Percentiles rank a stretch among this genome's conserved stretches.
These are phyloP conservation scores for Sclerotinia trifoliorum DNA, from an alignment of 2,329 filamentous ascomycete species.

Conservation along the genomic window DNA sequence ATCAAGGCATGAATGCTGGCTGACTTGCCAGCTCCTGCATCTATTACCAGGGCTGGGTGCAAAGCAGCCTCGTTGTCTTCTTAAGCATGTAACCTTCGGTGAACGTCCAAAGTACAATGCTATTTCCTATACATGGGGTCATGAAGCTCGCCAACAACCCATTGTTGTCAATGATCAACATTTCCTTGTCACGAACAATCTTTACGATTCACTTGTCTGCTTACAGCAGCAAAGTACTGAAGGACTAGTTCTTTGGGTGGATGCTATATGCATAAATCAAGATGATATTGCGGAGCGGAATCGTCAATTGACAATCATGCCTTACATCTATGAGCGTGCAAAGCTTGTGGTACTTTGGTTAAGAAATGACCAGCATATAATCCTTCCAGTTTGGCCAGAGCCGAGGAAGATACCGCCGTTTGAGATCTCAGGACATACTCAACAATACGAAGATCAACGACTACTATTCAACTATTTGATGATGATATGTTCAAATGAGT, in stretches of 20 bases:
- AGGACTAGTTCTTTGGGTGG: conserved; percentile 22
- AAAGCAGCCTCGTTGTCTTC: conserved; percentile 2
- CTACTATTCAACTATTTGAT: background rate
- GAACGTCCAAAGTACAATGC: conserved; percentile 32
- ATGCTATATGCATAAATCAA: conserved; percentile 28
- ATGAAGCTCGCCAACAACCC: conserved; percentile 20
- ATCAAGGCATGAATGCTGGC: background rate
- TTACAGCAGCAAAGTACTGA: background rate
- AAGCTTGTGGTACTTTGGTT: conserved; percentile 24
- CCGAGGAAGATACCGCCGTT: background rate
- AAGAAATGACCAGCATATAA: background rate
- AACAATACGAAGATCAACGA: background rate
- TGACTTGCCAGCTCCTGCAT: background rate
- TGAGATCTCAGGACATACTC: background rate
- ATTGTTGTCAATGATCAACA: conserved; percentile 29
- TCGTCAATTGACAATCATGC: conserved; percentile 24
- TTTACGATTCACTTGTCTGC: conserved; percentile 18
- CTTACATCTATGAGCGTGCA: conserved; percentile 23
- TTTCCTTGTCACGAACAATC: conserved; percentile 18
- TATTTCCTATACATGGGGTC: conserved; percentile 37
- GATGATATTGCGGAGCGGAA: conserved; percentile 22
- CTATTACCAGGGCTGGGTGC: background rate
- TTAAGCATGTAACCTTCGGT: conserved; percentile 24
- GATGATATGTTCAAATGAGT: conserved; percentile 27
- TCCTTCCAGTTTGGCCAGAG: background rate